Evolutionary conservation across 192 early-diverging fungal species (phyloP).

Genomic region (Chytriomyces confervae): DNA sequence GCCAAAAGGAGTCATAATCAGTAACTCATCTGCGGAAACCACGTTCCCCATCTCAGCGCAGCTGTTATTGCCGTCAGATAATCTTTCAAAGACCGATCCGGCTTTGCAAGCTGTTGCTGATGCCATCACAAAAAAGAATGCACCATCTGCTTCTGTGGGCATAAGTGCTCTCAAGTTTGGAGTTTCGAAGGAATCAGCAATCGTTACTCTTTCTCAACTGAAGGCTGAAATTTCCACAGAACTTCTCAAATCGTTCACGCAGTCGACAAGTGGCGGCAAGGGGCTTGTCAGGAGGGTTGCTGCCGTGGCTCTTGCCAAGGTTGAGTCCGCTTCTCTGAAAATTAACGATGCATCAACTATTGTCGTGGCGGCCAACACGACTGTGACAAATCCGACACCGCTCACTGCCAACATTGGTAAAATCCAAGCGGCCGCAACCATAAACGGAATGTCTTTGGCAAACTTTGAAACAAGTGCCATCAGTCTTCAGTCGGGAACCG

Average conservation of each 20-base stretch:
- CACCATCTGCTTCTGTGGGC: constrained; percentile 40
- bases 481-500: neutral
- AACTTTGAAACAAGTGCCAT: neutral
- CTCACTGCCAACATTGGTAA: constrained; percentile 27
- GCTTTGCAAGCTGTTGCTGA: constrained; percentile 41
- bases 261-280: neutral
- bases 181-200: constrained; percentile 31
- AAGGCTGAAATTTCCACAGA: constrained; percentile 38
- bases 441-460: neutral
- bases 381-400: constrained; percentile 42
- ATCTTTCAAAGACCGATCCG: constrained; percentile 30
- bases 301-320: constrained; percentile 7
- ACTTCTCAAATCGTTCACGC: constrained; percentile 27
- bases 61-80: constrained; percentile 31
- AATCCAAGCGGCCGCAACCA: neutral
- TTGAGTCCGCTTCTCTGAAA: constrained; percentile 27
- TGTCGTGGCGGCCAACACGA: constrained; percentile 20
- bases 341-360: constrained; percentile 29
- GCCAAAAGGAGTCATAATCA: constrained; percentile 27
- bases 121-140: constrained; percentile 27
- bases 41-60: constrained; percentile 34
- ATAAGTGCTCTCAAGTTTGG: constrained; percentile 50
- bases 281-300: neutral
- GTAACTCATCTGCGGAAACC: neutral
- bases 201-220: constrained; percentile 52